phyloP scores from a whole-genome alignment of 2,329 filamentous ascomycete species.

The Aureobasidium mangrovei region DNA sequence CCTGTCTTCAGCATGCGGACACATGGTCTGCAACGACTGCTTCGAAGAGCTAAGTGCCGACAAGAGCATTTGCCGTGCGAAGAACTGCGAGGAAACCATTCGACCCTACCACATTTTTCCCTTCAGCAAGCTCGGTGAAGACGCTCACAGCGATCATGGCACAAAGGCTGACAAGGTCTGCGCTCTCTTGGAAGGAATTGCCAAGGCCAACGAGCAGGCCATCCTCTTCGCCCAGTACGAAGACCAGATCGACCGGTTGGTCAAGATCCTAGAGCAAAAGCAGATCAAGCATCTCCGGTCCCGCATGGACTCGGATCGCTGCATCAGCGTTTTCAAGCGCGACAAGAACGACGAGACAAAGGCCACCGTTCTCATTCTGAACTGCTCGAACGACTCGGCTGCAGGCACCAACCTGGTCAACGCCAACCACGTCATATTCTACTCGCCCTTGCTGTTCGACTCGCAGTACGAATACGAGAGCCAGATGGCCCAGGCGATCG shows the following conservation, averaged over 20 bases:
- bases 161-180: constrained; percentile 42
- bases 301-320: background rate
- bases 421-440: constrained; percentile 57
- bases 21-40: constrained; percentile 41
- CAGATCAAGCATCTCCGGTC: background rate
- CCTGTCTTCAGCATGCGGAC: constrained; percentile 44
- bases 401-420: constrained; percentile 53
- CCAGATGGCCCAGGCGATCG: constrained; percentile 55
- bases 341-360: constrained; percentile 16
- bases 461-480: constrained; percentile 48
- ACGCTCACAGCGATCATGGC: constrained; percentile 27
- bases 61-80: constrained; percentile 31
- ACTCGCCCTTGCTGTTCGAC: constrained; percentile 45
- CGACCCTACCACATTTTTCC: constrained; percentile 34
- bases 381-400: constrained; percentile 48
- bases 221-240: constrained; percentile 49
- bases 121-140: constrained; percentile 27
- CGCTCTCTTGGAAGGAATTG: constrained; percentile 35
- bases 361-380: constrained; percentile 48
- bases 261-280: constrained; percentile 24
- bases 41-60: constrained; percentile 18
- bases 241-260: constrained; percentile 35
- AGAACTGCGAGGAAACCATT: constrained; percentile 34
- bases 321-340: constrained; percentile 19
- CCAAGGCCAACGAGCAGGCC: constrained; percentile 37